Conservation (phyloP, 2,329 filamentous ascomycete genomes). For the Trichophyton verrucosum region DNA sequence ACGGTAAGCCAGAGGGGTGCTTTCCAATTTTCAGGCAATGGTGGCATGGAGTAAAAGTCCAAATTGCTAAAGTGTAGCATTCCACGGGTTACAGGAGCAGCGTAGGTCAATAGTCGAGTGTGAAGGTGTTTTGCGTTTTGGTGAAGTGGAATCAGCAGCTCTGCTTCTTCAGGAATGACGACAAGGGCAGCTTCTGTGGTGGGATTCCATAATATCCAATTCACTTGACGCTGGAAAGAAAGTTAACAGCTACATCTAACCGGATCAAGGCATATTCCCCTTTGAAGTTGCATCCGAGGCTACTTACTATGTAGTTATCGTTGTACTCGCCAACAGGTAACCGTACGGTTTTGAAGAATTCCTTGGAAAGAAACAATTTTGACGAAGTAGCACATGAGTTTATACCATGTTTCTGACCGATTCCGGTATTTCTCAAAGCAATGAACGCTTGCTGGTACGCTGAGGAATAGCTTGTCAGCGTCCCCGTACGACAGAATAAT, state of each 20-base stretch:
- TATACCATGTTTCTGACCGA: constrained; percentile 28
- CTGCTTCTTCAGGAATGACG: constrained; percentile 52
- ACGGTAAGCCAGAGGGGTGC: constrained; percentile 43
- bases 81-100: constrained; percentile 46
- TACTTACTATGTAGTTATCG: constrained; percentile 11
- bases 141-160: constrained; percentile 40
- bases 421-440: constrained; percentile 28
- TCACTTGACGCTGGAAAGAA: constrained; percentile 37
- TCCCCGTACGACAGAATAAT: constrained; percentile 37
- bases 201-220: constrained; percentile 50
- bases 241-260: background rate
- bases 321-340: constrained; percentile 5
- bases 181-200: constrained; percentile 41
- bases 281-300: too few species aligned
- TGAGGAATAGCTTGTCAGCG: constrained; percentile 23
- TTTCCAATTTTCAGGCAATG: constrained; percentile 28
- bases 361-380: constrained; percentile 10
- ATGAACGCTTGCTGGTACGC: constrained; percentile 34
- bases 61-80: constrained; percentile 50
- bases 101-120: constrained; percentile 44
- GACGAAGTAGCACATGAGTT: constrained; percentile 8
- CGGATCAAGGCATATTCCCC: background rate
- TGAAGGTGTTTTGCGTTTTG: constrained; percentile 6
- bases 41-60: constrained; percentile 41
- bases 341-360: constrained; percentile 10